Evolutionary conservation across 139 green algal species (phyloP), one percentile per base, ranked within the genome.

Genomic region (Chlamydomonas sp.): DNA sequence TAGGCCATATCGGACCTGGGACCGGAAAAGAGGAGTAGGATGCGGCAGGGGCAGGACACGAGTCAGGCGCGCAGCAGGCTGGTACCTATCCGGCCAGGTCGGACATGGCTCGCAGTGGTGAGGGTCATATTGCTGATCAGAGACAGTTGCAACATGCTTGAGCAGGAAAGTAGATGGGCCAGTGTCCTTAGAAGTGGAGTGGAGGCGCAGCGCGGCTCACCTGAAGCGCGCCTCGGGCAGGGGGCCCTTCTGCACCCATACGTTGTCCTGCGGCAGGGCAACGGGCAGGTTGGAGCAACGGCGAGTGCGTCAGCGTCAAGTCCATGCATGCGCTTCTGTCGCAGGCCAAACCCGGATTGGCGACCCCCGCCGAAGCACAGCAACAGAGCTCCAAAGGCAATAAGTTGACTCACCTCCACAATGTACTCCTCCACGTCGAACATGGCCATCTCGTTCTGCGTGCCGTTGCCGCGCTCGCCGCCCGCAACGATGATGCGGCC

Each of bases 201-300:
- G 31, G 31, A 49, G 18, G 71, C 10, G 9, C 58, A 75, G 77
- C n/a, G 59, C 85, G 16, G 82, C 86, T 2, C 63, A 72, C 17
- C 89, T 80, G 85, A 95, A 94, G 49, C 91, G 85, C 4, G 91
- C 79, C 74, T 91, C 67, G 1, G 91, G 88, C 83, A 95, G 83
- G 3, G 92, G 92, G 62, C 89, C 92, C 87, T 92, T 95, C 15
- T 64, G 57, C 71, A 93, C 79, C 92, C 92, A 95, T 0, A 82
- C 59, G 68, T 95, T 79, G 3, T 88, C 6, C 2, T 49, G 31
- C 31, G 31, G 31, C 31, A 49, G 31, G 31, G 31, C 31, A 49
- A 49, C 31, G 31, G 31, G 31, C 31, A 49, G 31, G 31, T 49
- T 49, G 31, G 31, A 49, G 31, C 31, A 49, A 49, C 31, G 31